A percentile compares a stretch with the other conserved stretches of the same genome.
Conservation (phyloP, 768 basidiomycete species). For the Lactarius akahatsu region DNA sequence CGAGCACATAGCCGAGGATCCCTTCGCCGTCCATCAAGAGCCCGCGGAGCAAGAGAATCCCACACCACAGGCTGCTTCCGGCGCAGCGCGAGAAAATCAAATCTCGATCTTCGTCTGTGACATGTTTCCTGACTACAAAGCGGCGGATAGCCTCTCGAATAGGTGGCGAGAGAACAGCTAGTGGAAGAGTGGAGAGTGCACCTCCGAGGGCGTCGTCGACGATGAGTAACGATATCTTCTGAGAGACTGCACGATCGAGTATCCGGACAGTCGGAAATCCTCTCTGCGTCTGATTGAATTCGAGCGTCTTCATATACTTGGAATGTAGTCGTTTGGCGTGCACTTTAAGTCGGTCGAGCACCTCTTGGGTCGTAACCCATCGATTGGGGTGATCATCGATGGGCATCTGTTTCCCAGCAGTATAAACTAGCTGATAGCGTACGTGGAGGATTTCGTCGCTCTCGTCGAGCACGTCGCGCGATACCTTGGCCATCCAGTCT, state of each 20-base stretch:
- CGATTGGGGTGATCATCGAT: constrained; percentile 45
- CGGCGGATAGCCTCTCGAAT: constrained; percentile 12
- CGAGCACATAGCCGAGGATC: constrained; percentile 42
- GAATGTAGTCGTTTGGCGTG: constrained; percentile 12
- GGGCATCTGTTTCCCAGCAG: constrained; percentile 39
- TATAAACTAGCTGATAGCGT: constrained; percentile 50
- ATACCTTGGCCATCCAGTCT: constrained; percentile 9
- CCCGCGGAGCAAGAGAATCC: constrained; percentile 47
- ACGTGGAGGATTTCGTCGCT: constrained; percentile 43
- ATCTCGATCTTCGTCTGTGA: constrained; percentile 3
- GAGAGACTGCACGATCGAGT: not conserved
- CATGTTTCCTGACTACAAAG: not conserved
- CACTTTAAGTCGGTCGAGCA: constrained; percentile 38
- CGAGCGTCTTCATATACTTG: not conserved
- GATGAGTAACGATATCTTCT: constrained; percentile 3
- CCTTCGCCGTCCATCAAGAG: constrained; percentile 39
- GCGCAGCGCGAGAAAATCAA: not conserved
- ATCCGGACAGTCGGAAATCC: constrained; percentile 15
- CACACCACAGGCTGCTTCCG: constrained; percentile 35
- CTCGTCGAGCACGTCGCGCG: constrained; percentile 24
- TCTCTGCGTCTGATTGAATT: not conserved
- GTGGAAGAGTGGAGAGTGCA: not conserved
- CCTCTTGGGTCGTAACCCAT: constrained; percentile 43
- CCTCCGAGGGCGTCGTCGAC: constrained; percentile 11
- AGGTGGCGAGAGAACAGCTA: constrained; percentile 4